Base-by-base conservation (phyloP, 805 yeast species). In the Starmerella floris region DNA sequence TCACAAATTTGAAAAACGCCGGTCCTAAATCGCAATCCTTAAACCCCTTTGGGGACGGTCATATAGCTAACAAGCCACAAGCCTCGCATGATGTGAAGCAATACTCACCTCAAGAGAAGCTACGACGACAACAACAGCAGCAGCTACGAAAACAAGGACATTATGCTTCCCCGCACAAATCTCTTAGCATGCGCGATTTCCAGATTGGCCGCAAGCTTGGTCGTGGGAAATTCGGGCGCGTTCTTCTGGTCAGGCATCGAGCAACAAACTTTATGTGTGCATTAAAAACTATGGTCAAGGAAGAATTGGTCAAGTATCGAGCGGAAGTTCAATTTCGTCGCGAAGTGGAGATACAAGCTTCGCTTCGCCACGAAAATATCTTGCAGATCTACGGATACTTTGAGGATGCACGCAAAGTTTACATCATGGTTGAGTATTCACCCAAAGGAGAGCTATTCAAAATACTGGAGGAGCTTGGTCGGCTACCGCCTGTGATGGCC, bases 161-260 rank as follows among this genome's bases (percentile, higher is more conserved):
- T n/a, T n/a, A n/a, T n/a, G n/a, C n/a, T n/a, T n/a, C n/a, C n/a
- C n/a, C n/a, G n/a, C n/a, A n/a, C n/a, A n/a, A n/a, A n/a, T n/a
- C n/a, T n/a, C n/a, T 25, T 8, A 25, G 69, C 0, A 60, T 77
- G 20, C 62, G 66, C 23, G 91, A 83, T 56, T 88, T 88, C 62
- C 95, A 85, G 52, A 70, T 88, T 34, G 97, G 96, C 16, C 72
- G 77, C 41, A 77, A 79, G 44, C 68, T 88, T 38, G 98, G 97
- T 0, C 84, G 83, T 57, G 98, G 98, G 5, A 84, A 85, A 59
- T 77, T 87, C 55, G 98, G 98, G 8, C 77, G 75, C 54, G 97
- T 91, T 1, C 87, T 84, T 61, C 82, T 95, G 57, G 96, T 80
- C 8, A 70, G 71, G 43, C 95, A 85, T 58, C 77, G 73, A 50